phyloP scores from a whole-genome alignment of 2,329 filamentous ascomycete species.

The Fulvia fulva region DNA sequence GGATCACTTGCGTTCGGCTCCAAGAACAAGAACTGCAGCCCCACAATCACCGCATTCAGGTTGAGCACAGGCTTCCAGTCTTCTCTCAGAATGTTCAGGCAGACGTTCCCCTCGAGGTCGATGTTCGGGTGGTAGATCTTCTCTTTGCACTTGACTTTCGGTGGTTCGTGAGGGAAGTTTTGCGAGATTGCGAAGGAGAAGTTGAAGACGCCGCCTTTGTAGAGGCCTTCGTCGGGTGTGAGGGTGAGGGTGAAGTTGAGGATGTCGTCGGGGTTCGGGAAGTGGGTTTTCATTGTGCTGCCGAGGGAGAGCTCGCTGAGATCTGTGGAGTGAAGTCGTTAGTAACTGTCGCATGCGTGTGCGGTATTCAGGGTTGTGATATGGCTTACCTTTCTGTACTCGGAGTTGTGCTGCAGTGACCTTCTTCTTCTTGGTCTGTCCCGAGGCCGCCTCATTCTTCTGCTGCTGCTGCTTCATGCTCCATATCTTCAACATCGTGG shows the following conservation, averaged over 20 bases:
- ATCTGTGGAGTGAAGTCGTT: constrained; percentile 50
- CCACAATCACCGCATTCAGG: constrained; percentile 92
- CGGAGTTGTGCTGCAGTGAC: constrained; percentile 93
- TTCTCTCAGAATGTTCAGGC: constrained; percentile 92
- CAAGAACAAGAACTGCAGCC: constrained; percentile 91
- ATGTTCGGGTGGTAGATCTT: constrained; percentile 99
- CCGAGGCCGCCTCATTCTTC: constrained; percentile 79
- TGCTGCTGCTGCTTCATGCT: constrained; percentile 96
- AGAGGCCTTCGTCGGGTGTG: constrained; percentile 81
- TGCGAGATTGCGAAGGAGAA: constrained; percentile 92
- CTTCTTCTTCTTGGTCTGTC: constrained; percentile 87
- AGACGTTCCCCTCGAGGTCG: constrained; percentile 95
- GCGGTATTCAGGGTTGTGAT: not conserved
- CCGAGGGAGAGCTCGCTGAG: constrained; percentile 76
- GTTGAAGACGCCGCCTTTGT: constrained; percentile 80
- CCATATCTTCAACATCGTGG: constrained; percentile 98
- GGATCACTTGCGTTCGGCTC: constrained; percentile 96
- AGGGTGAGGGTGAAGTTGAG: constrained; percentile 79
- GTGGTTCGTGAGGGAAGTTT: constrained; percentile 94
- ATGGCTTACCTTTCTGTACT: constrained; percentile 78
- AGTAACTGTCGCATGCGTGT: not conserved
- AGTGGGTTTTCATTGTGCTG: constrained; percentile 74
- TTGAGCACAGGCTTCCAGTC: constrained; percentile 99
- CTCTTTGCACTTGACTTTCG: constrained; percentile 93
- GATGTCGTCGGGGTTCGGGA: constrained; percentile 79